Conservation (phyloP, 495 filamentous ascomycete species). For the Penicillium cinerascens region DNA sequence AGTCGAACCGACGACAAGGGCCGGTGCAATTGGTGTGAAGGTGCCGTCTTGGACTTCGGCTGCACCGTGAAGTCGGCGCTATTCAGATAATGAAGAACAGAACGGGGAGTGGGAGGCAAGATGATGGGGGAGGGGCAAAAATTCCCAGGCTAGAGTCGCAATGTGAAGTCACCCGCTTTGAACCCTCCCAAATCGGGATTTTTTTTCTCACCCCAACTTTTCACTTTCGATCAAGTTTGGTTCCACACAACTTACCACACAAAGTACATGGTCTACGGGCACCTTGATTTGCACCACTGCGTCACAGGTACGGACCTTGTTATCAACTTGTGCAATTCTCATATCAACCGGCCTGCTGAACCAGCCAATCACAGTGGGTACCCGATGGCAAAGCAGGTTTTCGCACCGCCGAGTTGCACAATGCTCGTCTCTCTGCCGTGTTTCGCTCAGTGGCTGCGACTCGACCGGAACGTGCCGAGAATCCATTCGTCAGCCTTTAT, state of each 20-base stretch:
- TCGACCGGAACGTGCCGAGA: slow-evolving; percentile 8
- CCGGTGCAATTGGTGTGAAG: slow-evolving; percentile 23
- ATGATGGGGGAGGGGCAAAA: background rate
- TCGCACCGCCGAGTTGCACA: slow-evolving; percentile 5
- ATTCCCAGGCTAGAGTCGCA: background rate
- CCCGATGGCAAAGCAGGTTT: slow-evolving; percentile 26
- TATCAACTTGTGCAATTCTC: background rate
- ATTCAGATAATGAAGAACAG: background rate
- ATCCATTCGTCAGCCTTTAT: background rate
- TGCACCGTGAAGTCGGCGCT: slow-evolving; percentile 18
- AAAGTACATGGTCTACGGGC: background rate
- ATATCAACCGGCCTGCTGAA: slow-evolving; percentile 18
- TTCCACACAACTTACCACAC: background rate
- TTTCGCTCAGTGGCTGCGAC: slow-evolving; percentile 2
- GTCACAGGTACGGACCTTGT: background rate
- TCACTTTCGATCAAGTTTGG: background rate
- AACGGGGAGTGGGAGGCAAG: slow-evolving; percentile 6
- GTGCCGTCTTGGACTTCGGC: slow-evolving; percentile 17
- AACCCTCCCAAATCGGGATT: background rate
- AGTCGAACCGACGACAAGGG: slow-evolving; percentile 22
- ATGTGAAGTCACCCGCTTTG: background rate
- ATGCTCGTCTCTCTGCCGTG: slow-evolving; percentile 9
- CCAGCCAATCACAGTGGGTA: slow-evolving; percentile 22
- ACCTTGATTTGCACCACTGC: background rate
- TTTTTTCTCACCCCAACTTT: background rate